These are phyloP conservation scores for Stramenopiles sp. DNA, from an alignment of 352 stramenopile genomes.

Conservation along the genomic window DNA sequence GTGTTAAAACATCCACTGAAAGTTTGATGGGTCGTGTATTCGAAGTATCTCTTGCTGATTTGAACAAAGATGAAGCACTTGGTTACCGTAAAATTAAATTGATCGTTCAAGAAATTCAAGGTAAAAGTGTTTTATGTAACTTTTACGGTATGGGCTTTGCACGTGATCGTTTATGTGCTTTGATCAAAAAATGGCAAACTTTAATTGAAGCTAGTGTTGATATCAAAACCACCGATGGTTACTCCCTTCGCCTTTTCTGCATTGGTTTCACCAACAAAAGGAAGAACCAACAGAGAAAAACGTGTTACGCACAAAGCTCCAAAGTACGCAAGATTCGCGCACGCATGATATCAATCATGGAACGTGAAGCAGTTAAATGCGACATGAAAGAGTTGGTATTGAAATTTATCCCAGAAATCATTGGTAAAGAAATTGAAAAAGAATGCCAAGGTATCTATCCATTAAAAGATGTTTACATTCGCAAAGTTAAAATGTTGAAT, in stretches of 20 bases:
- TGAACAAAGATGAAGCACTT: conserved; percentile 92
- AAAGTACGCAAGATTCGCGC: conserved; percentile 90
- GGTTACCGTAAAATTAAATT: conserved; percentile 97
- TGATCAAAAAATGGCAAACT: conserved; percentile 99
- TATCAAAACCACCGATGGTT: conserved; percentile 96
- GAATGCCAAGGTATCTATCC: conserved; percentile 91
- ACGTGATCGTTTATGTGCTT: conserved; percentile 96
- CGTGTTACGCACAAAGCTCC: conserved; percentile 90
- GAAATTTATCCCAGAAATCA: conserved; percentile 93
- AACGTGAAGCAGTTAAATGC: conserved; percentile 76
- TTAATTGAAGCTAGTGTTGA: conserved; percentile 97
- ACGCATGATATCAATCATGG: conserved; percentile 97
- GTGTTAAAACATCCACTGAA: conserved; percentile 91
- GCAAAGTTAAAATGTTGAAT: conserved; percentile 99
- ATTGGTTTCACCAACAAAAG: conserved; percentile 99
- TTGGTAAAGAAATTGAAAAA: conserved; percentile 94
- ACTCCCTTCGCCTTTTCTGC: conserved; percentile 95
- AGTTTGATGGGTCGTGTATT: conserved; percentile 94
- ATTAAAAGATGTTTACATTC: conserved; percentile 96
- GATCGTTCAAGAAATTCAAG: conserved; percentile 91
- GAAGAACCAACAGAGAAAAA: conserved; percentile 96
- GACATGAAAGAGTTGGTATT: conserved; percentile 97
- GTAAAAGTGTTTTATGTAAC: conserved; percentile 63
- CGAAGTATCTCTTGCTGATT: conserved; percentile 90
- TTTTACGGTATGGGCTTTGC: conserved; percentile 80